Evolutionary conservation across 345 rosid species (phyloP).

Genomic region (Eucalyptus tenuipes): DNA sequence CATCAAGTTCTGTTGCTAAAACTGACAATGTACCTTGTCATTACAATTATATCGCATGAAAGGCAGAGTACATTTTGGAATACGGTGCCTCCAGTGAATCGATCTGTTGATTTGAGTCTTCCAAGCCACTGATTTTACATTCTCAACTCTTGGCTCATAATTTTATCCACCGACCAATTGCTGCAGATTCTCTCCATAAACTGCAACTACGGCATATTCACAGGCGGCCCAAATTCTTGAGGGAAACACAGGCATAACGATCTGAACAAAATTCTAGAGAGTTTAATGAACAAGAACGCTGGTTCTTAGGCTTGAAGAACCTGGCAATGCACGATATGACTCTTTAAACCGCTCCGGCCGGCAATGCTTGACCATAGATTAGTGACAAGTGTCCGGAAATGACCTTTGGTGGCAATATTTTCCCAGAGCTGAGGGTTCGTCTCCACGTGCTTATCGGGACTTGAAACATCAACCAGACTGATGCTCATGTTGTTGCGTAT

Average conservation of each 20-base stretch:
- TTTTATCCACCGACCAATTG: neutral
- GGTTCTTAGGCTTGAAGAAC: slow-evolving; percentile 78
- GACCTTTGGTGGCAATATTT: slow-evolving; percentile 72
- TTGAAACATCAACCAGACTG: slow-evolving; percentile 80
- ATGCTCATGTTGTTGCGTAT: slow-evolving; percentile 93
- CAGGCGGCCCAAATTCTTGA: neutral
- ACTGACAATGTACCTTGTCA: slow-evolving; percentile 1
- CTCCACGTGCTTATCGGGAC: slow-evolving; percentile 49
- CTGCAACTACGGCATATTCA: neutral
- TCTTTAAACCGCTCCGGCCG: slow-evolving; percentile 77
- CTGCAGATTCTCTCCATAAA: neutral
- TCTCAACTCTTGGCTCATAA: neutral
- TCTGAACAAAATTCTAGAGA: neutral
- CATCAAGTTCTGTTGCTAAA: slow-evolving; percentile 1
- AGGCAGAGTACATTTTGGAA: neutral
- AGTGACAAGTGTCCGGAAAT: slow-evolving; percentile 63
- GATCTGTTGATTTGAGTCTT: neutral
- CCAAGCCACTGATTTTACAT: neutral
- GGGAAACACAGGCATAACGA: neutral
- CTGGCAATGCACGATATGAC: slow-evolving; percentile 91
- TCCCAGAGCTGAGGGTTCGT: slow-evolving; percentile 79
- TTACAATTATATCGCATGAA: neutral
- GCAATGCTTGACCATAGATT: slow-evolving; percentile 88
- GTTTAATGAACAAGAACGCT: neutral
- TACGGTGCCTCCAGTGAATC: neutral